Percentiles rank a stretch among this genome's conserved stretches.
These are phyloP conservation scores for Aspergillus candidus DNA, from an alignment of 2,329 filamentous ascomycete genomes.

Conservation along the genomic window DNA sequence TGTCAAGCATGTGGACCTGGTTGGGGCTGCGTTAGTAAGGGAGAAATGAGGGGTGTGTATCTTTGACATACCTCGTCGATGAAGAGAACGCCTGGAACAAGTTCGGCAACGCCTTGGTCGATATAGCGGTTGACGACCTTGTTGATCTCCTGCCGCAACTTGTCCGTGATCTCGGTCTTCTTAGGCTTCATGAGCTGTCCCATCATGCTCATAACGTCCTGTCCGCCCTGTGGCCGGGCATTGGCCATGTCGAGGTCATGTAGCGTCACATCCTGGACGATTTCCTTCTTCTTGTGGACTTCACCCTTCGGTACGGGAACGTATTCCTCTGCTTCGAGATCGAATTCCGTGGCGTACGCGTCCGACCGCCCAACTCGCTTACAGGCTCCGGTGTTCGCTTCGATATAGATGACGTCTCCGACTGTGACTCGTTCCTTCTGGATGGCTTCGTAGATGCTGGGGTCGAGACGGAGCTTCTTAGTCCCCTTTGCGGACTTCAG, in stretches of 20 bases:
- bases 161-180: slow-evolving; percentile 99
- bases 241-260: slow-evolving; percentile 97
- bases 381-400: slow-evolving; percentile 96
- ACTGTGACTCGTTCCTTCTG: slow-evolving; percentile 96
- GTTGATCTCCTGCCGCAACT: slow-evolving; percentile 92
- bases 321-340: slow-evolving; percentile 97
- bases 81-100: slow-evolving; percentile 96
- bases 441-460: slow-evolving; percentile 98
- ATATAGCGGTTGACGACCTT: slow-evolving; percentile 99
- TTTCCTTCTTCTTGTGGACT: slow-evolving; percentile 99
- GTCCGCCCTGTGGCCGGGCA: slow-evolving; percentile 86
- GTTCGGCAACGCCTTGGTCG: slow-evolving; percentile 92
- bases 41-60: background rate
- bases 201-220: slow-evolving; percentile 99
- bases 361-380: slow-evolving; percentile 95
- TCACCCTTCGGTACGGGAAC: slow-evolving; percentile 98
- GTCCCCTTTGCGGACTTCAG: slow-evolving; percentile 93
- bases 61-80: slow-evolving; percentile 75
- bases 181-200: slow-evolving; percentile 99
- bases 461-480: slow-evolving; percentile 94
- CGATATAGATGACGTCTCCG: slow-evolving; percentile 97
- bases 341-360: slow-evolving; percentile 96
- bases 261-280: slow-evolving; percentile 95
- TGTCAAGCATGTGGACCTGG: slow-evolving; percentile 97
- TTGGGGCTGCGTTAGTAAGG: slow-evolving; percentile 9